phyloP scores from a whole-genome alignment of 352 stramenopile genomes.

The Phytopythium cucurbitacearum region DNA sequence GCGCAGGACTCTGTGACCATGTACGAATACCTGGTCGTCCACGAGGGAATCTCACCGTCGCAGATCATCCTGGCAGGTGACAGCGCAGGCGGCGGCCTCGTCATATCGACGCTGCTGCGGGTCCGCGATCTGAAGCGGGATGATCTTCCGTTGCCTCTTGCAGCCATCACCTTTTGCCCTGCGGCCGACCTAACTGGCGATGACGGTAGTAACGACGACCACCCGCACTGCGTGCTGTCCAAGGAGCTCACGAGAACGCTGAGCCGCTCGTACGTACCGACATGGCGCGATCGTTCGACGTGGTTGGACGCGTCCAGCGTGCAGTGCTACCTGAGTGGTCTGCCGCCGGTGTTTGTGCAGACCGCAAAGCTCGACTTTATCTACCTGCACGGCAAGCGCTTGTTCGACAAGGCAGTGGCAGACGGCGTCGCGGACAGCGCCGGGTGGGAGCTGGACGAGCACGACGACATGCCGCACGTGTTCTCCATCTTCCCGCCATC shows the following conservation, averaged over 20 bases:
- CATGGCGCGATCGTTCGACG: slow-evolving; percentile 9
- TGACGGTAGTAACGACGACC: background rate
- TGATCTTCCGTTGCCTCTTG: slow-evolving; percentile 11
- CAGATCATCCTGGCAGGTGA: slow-evolving; percentile 45
- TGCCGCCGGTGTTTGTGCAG: slow-evolving; percentile 17
- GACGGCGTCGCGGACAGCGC: slow-evolving; percentile 14
- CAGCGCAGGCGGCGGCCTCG: slow-evolving; percentile 39
- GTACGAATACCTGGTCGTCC: slow-evolving; percentile 34
- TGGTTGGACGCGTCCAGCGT: slow-evolving; percentile 23
- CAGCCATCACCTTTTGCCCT: slow-evolving; percentile 29
- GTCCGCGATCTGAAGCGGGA: slow-evolving; percentile 11
- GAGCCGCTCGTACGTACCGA: slow-evolving; percentile 11
- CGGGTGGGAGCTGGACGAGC: slow-evolving; percentile 16
- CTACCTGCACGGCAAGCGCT: slow-evolving; percentile 6
- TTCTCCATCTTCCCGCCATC: slow-evolving; percentile 13
- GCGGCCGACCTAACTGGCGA: slow-evolving; percentile 18
- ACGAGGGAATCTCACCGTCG: slow-evolving; percentile 19
- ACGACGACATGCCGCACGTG: slow-evolving; percentile 20
- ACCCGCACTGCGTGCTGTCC: slow-evolving; percentile 15
- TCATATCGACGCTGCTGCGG: slow-evolving; percentile 40
- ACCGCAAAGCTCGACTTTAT: slow-evolving; percentile 11
- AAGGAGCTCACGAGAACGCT: slow-evolving; percentile 10
- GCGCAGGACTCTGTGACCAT: slow-evolving; percentile 28
- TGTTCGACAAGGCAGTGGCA: slow-evolving; percentile 11
- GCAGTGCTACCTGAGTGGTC: slow-evolving; percentile 18